Percentiles rank a stretch among this genome's conserved stretches.
Evolutionary conservation across 208 protist species (phyloP).

Genomic region (Acanthamoeba healyi): DNA sequence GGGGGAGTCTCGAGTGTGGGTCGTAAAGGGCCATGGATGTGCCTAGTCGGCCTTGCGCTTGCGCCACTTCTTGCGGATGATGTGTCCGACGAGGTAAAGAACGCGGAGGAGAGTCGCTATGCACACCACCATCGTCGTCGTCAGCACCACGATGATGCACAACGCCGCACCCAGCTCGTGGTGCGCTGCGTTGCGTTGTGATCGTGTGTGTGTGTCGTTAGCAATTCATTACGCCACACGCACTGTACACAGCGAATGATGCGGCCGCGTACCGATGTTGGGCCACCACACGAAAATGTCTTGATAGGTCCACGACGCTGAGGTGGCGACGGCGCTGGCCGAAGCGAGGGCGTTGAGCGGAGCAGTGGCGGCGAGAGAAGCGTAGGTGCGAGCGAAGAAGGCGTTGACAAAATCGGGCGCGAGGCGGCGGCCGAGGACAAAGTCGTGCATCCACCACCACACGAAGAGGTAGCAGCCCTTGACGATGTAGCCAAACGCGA

Average conservation of each 20-base stretch:
- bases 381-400: constrained; percentile 35
- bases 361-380: background rate
- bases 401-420: constrained; percentile 16
- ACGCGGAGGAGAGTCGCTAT: background rate
- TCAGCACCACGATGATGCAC: constrained; percentile 59
- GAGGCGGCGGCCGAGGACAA: background rate
- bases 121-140: constrained; percentile 34
- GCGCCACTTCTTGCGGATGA: constrained; percentile 51
- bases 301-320: background rate
- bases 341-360: background rate
- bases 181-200: background rate
- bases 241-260: too few relatives aligned
- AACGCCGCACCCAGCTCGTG: constrained; percentile 42
- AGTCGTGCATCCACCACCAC: constrained; percentile 57
- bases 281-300: constrained; percentile 54
- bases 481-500: constrained; percentile 49
- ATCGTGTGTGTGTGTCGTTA: background rate
- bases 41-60: constrained; percentile 17
- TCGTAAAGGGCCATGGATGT: too few relatives aligned
- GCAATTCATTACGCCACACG: background rate
- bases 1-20: background rate
- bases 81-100: constrained; percentile 14
- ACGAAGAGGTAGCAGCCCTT: constrained; percentile 58
- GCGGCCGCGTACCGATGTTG: background rate
- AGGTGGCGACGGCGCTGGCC: background rate